A percentile compares a stretch with the other conserved stretches of the same genome.
Evolutionary conservation across 306 rosid species (phyloP).

Genomic region (Ammopiptanthus mongolicus): DNA sequence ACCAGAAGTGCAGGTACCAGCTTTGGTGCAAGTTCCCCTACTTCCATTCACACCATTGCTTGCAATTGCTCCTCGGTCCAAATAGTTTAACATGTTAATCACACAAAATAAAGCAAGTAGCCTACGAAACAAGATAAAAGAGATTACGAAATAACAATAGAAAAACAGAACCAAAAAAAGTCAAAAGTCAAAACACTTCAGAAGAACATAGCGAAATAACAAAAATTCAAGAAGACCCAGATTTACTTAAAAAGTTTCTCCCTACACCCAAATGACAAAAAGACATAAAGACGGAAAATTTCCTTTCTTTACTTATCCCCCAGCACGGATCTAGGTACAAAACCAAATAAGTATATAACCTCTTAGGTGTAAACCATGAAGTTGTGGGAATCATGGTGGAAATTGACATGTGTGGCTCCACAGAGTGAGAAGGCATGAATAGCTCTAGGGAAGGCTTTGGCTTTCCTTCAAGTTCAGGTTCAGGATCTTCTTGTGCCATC

Average conservation of each 20-base stretch:
- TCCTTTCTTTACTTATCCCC: background rate
- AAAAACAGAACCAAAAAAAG: background rate
- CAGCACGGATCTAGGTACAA: background rate
- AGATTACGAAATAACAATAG: background rate
- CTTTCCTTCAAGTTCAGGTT: background rate
- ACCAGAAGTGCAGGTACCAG: constrained; percentile 64
- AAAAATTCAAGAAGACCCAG: background rate
- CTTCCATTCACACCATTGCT: constrained; percentile 94
- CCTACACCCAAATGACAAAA: background rate
- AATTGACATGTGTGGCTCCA: constrained; percentile 26
- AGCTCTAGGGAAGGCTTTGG: background rate
- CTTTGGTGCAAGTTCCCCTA: constrained; percentile 48
- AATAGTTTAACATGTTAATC: constrained; percentile 74
- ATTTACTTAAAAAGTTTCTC: background rate
- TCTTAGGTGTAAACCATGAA: constrained; percentile 83
- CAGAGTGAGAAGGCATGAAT: background rate
- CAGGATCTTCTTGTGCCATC: constrained; percentile 12
- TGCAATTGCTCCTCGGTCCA: constrained; percentile 93
- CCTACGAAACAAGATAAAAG: constrained; percentile 41
- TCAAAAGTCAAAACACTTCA: background rate
- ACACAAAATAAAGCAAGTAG: constrained; percentile 65
- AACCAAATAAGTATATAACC: constrained; percentile 25
- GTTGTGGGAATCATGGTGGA: constrained; percentile 41
- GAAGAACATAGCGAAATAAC: background rate
- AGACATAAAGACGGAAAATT: background rate